Percentiles rank a stretch among this genome's conserved stretches.
phyloP scores from a whole-genome alignment of 768 basidiomycete genomes.

The Lactarius sp. region DNA sequence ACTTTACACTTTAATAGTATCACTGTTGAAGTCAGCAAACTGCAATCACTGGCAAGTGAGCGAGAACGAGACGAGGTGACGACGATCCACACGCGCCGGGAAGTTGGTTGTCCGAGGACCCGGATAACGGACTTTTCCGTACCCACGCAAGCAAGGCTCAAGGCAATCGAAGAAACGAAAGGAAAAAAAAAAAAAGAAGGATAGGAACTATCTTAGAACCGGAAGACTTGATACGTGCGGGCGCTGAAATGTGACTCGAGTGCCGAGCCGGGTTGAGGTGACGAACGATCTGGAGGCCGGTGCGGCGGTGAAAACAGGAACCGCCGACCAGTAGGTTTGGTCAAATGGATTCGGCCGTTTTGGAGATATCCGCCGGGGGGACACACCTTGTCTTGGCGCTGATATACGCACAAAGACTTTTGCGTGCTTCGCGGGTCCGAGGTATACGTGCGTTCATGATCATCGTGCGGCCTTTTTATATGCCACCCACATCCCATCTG shows the following conservation, averaged over 20 bases:
- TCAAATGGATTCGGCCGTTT: conserved; percentile 6
- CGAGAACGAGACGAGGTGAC: too few species aligned
- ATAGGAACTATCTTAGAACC: too few species aligned
- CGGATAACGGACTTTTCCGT: neutral
- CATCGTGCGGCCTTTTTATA: conserved; percentile 15
- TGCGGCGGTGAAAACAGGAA: conserved; percentile 13
- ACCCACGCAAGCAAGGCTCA: too few species aligned
- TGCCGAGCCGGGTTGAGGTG: conserved; percentile 1
- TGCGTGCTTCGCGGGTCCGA: conserved; percentile 14
- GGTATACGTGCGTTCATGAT: conserved; percentile 9
- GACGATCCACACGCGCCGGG: neutral
- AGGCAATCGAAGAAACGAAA: neutral
- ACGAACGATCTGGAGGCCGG: conserved; percentile 14
- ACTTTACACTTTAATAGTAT: too few species aligned
- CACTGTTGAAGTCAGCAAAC: too few species aligned
- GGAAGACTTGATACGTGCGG: neutral
- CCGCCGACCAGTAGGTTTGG: conserved; percentile 12
- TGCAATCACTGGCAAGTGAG: too few species aligned
- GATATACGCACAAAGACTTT: too few species aligned
- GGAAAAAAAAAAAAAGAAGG: too few species aligned
- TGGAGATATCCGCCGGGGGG: conserved; percentile 16
- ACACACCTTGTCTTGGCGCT: too few species aligned
- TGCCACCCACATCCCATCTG: conserved; percentile 22
- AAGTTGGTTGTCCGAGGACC: conserved; percentile 3
- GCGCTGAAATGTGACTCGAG: neutral